Evolutionary conservation across 129 eudicot species (phyloP).

Genomic region (Cynara cardunculus): DNA sequence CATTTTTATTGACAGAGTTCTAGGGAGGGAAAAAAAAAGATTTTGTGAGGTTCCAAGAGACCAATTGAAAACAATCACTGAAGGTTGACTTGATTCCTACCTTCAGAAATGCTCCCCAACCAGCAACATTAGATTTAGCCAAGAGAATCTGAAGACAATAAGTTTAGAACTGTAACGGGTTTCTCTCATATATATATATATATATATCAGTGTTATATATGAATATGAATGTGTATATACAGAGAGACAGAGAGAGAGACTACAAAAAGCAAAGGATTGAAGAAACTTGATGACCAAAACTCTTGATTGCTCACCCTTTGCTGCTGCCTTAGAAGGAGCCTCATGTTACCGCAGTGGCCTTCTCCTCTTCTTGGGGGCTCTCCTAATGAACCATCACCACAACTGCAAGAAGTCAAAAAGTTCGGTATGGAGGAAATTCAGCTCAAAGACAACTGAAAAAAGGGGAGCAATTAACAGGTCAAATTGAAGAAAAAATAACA

Average conservation of each 20-base stretch:
- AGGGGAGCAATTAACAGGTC: neutral
- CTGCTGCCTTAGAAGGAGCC: constrained; percentile 93
- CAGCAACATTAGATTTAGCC: constrained; percentile 91
- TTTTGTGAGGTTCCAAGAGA: neutral
- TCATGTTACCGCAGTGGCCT: constrained; percentile 98
- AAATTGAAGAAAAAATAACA: neutral
- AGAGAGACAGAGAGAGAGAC: neutral
- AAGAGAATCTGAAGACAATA: constrained; percentile 59
- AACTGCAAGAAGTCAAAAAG: constrained; percentile 46
- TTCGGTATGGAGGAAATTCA: constrained; percentile 3
- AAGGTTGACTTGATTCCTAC: constrained; percentile 30
- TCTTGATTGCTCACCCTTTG: constrained; percentile 62
- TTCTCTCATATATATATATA: neutral
- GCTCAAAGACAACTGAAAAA: constrained; percentile 8
- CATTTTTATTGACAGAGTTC: constrained; percentile 93
- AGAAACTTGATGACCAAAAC: neutral
- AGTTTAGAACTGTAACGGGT: constrained; percentile 3
- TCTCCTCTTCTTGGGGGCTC: constrained; percentile 90
- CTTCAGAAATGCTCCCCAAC: constrained; percentile 99
- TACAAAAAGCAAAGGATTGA: neutral
- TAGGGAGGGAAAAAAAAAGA: constrained; percentile 18
- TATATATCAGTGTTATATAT: neutral
- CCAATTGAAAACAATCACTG: neutral
- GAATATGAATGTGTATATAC: neutral
- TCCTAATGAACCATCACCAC: constrained; percentile 87